These are phyloP conservation scores for Colletotrichum sp. DNA, from an alignment of 2,329 filamentous ascomycete genomes.

Conservation along the genomic window DNA sequence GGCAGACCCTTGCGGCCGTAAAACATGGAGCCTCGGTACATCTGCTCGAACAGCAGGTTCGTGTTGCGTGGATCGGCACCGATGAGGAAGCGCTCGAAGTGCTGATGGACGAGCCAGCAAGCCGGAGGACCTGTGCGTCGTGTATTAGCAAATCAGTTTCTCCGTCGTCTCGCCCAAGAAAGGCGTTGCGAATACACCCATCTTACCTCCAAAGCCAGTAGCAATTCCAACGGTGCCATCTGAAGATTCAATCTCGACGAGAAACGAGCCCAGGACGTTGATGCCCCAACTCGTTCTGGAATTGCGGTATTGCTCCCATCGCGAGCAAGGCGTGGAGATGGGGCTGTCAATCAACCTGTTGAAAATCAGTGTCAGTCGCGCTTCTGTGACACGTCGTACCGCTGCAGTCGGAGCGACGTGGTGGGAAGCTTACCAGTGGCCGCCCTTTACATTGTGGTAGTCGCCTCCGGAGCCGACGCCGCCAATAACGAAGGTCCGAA, in stretches of 20 bases:
- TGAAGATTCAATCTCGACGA: conserved; percentile 84
- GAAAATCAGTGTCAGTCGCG: conserved; percentile 39
- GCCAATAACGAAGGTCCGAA: conserved; percentile 75
- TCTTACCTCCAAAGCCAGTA: conserved; percentile 82
- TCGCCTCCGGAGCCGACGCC: conserved; percentile 70
- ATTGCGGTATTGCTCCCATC: conserved; percentile 85
- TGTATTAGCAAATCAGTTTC: background rate
- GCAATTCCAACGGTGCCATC: conserved; percentile 95
- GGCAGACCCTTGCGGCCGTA: conserved; percentile 93
- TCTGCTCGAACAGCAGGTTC: conserved; percentile 92
- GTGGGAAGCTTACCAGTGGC: conserved; percentile 61
- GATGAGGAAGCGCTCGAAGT: conserved; percentile 91
- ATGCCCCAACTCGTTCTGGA: conserved; percentile 95
- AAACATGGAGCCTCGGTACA: conserved; percentile 97
- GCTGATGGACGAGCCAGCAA: conserved; percentile 92
- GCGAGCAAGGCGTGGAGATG: conserved; percentile 91
- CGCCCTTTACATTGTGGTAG: conserved; percentile 89
- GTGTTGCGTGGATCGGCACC: conserved; percentile 90
- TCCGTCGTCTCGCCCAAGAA: background rate
- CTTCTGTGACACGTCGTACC: background rate
- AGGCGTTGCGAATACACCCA: background rate
- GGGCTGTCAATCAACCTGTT: conserved; percentile 87
- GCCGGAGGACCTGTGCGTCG: conserved; percentile 72
- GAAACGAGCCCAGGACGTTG: conserved; percentile 92
- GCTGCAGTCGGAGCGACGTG: background rate